Evolutionary conservation across 441 rosid species (phyloP).

Genomic region (Metrosideros polymorpha): DNA sequence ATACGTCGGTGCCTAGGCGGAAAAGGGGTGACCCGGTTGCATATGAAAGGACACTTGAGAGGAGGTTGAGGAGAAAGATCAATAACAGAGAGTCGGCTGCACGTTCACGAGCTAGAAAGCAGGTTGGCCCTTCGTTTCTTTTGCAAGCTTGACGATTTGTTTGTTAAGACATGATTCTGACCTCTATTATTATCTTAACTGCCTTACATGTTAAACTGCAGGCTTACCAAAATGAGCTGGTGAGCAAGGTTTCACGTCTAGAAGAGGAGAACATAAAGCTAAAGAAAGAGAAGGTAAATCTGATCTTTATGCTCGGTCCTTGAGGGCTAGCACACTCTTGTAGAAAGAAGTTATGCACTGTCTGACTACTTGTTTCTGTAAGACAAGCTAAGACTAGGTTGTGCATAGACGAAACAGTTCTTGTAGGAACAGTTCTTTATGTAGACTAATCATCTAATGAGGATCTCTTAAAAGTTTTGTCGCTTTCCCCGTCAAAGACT

Average conservation of each 20-base stretch:
- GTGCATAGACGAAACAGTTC: not conserved
- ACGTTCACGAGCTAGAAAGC: conserved; percentile 39
- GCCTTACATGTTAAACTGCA: conserved; percentile 3
- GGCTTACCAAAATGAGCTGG: conserved; percentile 43
- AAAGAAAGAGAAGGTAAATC: conserved; percentile 34
- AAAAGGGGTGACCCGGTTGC: conserved; percentile 22
- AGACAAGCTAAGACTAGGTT: not conserved
- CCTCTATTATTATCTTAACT: not conserved
- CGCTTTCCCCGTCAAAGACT: not conserved
- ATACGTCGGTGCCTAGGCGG: conserved; percentile 2
- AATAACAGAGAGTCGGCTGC: conserved; percentile 50
- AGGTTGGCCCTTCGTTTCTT: conserved; percentile 1
- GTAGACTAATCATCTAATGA: not conserved
- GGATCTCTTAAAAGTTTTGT: not conserved
- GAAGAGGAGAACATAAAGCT: conserved; percentile 33
- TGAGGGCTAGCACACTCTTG: not conserved
- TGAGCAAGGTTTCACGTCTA: conserved; percentile 27
- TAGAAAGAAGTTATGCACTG: not conserved
- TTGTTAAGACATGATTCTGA: not conserved
- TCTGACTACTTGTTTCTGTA: not conserved
- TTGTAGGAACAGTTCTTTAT: not conserved
- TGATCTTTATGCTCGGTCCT: not conserved
- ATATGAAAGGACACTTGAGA: conserved; percentile 23
- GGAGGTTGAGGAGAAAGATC: conserved; percentile 37
- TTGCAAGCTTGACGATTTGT: not conserved